These are phyloP conservation scores for Lentinula guzmanii DNA, from an alignment of 768 basidiomycete species.

Conservation along the genomic window DNA sequence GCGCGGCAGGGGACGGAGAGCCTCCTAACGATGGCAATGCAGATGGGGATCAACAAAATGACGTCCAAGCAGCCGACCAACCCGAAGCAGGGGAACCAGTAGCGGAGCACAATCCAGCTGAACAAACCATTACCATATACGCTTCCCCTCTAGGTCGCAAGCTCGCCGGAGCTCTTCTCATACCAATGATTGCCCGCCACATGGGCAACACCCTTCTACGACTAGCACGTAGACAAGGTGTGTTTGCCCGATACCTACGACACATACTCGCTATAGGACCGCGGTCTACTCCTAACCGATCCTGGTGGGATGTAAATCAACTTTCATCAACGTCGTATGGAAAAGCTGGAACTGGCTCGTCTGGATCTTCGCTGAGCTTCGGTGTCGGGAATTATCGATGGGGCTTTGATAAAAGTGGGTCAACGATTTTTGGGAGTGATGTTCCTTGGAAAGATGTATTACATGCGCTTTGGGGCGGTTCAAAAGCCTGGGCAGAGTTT, in stretches of 20 bases:
- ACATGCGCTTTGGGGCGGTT: conserved; percentile 25
- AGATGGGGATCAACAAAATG: conserved; percentile 11
- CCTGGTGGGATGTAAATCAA: background rate
- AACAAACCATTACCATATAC: conserved; percentile 42
- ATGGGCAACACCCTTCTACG: conserved; percentile 60
- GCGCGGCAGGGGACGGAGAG: conserved; percentile 14
- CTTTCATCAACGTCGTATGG: background rate
- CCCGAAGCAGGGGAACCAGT: conserved; percentile 16
- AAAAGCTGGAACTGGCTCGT: conserved; percentile 15
- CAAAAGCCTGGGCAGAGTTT: conserved; percentile 2
- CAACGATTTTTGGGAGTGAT: conserved; percentile 6
- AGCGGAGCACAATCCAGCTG: conserved; percentile 18
- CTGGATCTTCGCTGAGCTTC: background rate
- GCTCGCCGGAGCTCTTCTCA: conserved; percentile 62
- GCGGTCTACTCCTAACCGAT: background rate
- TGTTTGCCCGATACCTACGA: conserved; percentile 15
- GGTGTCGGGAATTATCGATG: background rate
- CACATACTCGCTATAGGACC: conserved; percentile 22
- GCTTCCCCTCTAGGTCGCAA: conserved; percentile 58
- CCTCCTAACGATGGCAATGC: conserved; percentile 16
- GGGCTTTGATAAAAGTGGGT: background rate
- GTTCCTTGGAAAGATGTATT: conserved; percentile 25
- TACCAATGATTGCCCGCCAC: conserved; percentile 57
- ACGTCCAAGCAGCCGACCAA: conserved; percentile 7
- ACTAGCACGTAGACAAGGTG: conserved; percentile 38